Conservation (phyloP, 331 rosid species). For the Phaseolus coccineus region DNA sequence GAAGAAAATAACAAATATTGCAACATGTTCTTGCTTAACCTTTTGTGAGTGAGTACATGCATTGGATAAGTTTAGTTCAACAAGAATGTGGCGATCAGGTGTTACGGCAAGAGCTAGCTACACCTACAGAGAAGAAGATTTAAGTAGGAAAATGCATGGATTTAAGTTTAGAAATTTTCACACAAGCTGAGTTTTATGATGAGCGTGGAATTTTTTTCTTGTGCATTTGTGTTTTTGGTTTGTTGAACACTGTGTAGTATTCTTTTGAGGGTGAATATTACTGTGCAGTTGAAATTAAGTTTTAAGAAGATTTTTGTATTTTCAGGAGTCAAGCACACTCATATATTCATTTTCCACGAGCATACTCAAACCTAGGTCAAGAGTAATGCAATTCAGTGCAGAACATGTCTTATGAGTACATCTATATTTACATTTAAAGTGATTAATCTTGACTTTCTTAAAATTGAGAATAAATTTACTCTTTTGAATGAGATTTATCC, state of each 20-base stretch:
- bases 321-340: too few species aligned
- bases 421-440: too few species aligned
- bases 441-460: too few species aligned
- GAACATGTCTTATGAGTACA: too few species aligned
- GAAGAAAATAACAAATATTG: constrained; percentile 13
- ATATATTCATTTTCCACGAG: too few species aligned
- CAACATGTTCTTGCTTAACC: background rate
- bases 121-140: constrained; percentile 6
- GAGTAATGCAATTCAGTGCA: too few species aligned
- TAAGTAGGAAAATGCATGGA: constrained; percentile 9
- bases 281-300: background rate
- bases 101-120: background rate
- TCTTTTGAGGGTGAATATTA: background rate
- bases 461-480: too few species aligned
- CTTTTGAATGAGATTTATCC: too few species aligned
- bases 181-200: constrained; percentile 27
- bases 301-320: background rate
- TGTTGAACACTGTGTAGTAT: background rate
- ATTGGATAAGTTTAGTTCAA: background rate
- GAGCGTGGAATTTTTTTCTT: constrained; percentile 23
- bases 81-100: constrained; percentile 15
- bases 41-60: background rate
- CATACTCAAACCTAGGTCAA: too few species aligned
- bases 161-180: background rate
- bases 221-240: constrained; percentile 20